phyloP scores from a whole-genome alignment of 1,139 yeast species.

The Lodderomyces pseudojiufengensis region DNA sequence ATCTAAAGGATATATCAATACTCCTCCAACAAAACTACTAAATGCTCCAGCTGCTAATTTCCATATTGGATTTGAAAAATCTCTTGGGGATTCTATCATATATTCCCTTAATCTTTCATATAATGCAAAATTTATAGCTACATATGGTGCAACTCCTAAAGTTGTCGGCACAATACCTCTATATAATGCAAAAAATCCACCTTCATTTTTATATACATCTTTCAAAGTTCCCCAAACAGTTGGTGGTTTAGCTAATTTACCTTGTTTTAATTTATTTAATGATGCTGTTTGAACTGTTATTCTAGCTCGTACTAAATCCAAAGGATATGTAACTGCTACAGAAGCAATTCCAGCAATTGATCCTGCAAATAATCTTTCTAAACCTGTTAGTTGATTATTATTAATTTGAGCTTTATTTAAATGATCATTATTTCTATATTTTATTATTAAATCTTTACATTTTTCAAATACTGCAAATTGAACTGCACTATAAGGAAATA shows the following conservation, averaged over 20 bases:
- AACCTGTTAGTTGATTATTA: slow-evolving; percentile 35
- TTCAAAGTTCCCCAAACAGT: slow-evolving; percentile 59
- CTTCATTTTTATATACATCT: slow-evolving; percentile 68
- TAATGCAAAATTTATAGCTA: slow-evolving; percentile 86
- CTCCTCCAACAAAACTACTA: slow-evolving; percentile 67
- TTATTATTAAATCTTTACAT: slow-evolving; percentile 49
- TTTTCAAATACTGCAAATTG: slow-evolving; percentile 86
- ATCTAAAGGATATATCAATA: slow-evolving; percentile 87
- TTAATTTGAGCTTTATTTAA: slow-evolving; percentile 10
- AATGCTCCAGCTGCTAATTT: slow-evolving; percentile 79
- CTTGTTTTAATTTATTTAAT: slow-evolving; percentile 47
- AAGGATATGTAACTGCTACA: slow-evolving; percentile 83
- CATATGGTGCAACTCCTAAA: slow-evolving; percentile 94
- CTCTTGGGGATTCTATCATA: slow-evolving; percentile 34
- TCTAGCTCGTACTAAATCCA: slow-evolving; percentile 87
- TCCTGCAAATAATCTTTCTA: slow-evolving; percentile 70
- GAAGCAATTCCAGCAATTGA: slow-evolving; percentile 78
- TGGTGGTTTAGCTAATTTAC: slow-evolving; percentile 53
- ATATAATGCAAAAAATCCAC: slow-evolving; percentile 75
- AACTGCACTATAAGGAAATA: slow-evolving; percentile 92
- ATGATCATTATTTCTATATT: slow-evolving; percentile 14
- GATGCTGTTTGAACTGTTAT: slow-evolving; percentile 87
- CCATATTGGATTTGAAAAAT: slow-evolving; percentile 46
- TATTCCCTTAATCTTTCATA: slow-evolving; percentile 76
- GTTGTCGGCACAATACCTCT: slow-evolving; percentile 87